These are phyloP conservation scores for Pseudogymnoascus sp. DNA, from an alignment of 2,329 filamentous ascomycete genomes.

Conservation along the genomic window DNA sequence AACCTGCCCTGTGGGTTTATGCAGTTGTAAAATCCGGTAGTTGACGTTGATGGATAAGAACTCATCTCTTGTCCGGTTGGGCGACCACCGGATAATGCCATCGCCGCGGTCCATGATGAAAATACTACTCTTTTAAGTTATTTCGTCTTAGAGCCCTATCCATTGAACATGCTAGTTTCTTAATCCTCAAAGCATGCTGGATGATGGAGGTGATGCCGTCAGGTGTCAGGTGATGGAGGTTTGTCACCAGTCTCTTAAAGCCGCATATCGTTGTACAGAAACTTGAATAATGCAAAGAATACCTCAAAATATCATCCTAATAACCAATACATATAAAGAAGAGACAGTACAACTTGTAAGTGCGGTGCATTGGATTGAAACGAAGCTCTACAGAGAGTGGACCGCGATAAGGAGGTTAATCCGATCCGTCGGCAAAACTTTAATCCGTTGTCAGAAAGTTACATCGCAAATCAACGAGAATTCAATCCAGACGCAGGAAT, in stretches of 20 bases:
- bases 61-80: slow-evolving; percentile 50
- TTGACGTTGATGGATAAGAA: slow-evolving; percentile 62
- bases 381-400: neutral
- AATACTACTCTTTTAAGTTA: neutral
- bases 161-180: neutral
- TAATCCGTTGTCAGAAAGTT: slow-evolving; percentile 13
- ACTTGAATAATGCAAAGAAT: neutral
- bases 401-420: slow-evolving; percentile 1
- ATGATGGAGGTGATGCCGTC: neutral
- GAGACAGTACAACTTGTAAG: neutral
- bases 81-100: slow-evolving; percentile 62
- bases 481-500: neutral
- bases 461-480: slow-evolving; percentile 5
- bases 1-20: slow-evolving; percentile 55
- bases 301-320: neutral
- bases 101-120: slow-evolving; percentile 30
- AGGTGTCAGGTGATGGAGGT: neutral
- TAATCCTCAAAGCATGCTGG: neutral
- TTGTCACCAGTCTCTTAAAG: neutral
- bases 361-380: neutral
- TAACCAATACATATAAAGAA: neutral
- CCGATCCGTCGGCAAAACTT: neutral
- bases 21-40: slow-evolving; percentile 56
- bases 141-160: neutral
- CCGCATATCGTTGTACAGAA: neutral